Base-by-base conservation (phyloP, 2,329 filamentous ascomycete species). In the Cercospora sojina region DNA sequence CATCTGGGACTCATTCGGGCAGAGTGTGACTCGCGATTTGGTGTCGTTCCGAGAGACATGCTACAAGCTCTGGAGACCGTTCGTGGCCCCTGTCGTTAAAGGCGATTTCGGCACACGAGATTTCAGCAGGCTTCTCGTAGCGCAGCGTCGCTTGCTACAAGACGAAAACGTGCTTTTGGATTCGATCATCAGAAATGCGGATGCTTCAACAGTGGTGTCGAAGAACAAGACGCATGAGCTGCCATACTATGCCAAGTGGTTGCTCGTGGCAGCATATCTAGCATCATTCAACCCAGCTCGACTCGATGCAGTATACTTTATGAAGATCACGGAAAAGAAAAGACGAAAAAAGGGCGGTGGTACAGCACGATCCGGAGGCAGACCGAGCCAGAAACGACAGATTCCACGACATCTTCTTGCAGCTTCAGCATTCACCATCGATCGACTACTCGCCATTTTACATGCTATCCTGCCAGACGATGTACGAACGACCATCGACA, bases 1-100 rank as follows among this genome's bases (percentile, higher is more conserved):
- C 4, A 88, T 97, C 13, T 95, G 96, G 84, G 95, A 99, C 76
- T 88, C 93, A 0, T 83, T 98, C 12, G 88, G 90, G 58, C 91
- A 90, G 69, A 88, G 92, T 56, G 92, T 92, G 3, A 90, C 90
- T 0, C 88, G 93, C 59, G 93, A 94, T 41, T 83, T 98, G 13
- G 84, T 90, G 1, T 86, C 87, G 10, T 93, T 97, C 71, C 84
- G 83, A 3, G 85, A 86, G 38, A 87, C 90, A 59, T 93, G 91
- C 74, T 79, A 86, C 58, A 86, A 88, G 51, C 85, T 98, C 20
- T 99, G 95, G 95, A 88, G 90, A 10, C 86, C 88, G 3, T 98
- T 99, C 78, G 89, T 91, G 0, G 85, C 87, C 6, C 94, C 94
- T 0, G 86, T 98, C 25, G 79, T 89, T 1, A 86, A 88, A 1